Conservation (phyloP, 1,284 basidiomycete species). For the Leccinum insolens region DNA sequence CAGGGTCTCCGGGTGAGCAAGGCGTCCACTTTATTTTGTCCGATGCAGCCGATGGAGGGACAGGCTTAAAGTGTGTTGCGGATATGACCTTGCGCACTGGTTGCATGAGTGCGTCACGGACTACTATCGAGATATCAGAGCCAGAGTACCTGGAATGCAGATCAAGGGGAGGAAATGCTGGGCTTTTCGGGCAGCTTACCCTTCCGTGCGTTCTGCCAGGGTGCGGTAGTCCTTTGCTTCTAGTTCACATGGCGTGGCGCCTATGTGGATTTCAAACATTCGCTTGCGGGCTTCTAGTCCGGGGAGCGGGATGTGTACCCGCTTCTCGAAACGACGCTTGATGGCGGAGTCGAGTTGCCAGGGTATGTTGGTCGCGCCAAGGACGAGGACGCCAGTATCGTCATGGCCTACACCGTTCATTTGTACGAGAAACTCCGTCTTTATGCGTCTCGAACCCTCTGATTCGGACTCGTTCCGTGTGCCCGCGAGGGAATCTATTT, state of each 20-base stretch:
- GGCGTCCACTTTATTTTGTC: slow-evolving; percentile 75
- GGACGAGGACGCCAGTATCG: slow-evolving; percentile 94
- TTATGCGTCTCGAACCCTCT: slow-evolving; percentile 94
- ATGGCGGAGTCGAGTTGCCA: slow-evolving; percentile 98
- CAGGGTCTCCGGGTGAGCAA: slow-evolving; percentile 91
- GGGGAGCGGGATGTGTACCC: slow-evolving; percentile 97
- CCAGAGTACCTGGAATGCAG: slow-evolving; percentile 74
- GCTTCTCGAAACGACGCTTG: slow-evolving; percentile 97
- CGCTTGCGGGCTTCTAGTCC: slow-evolving; percentile 90
- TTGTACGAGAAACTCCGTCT: slow-evolving; percentile 97
- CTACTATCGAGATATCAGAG: slow-evolving; percentile 94
- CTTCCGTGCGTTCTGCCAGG: slow-evolving; percentile 88
- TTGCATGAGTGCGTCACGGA: slow-evolving; percentile 98
- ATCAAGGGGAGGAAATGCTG: not conserved
- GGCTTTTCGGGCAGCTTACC: slow-evolving; percentile 44
- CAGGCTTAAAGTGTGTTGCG: slow-evolving; percentile 93
- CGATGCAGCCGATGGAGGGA: slow-evolving; percentile 38
- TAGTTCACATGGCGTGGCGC: slow-evolving; percentile 89
- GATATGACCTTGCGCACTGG: slow-evolving; percentile 95
- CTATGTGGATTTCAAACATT: slow-evolving; percentile 98
- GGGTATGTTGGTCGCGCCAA: slow-evolving; percentile 98
- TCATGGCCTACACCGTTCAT: slow-evolving; percentile 99
- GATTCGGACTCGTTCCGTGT: slow-evolving; percentile 96
- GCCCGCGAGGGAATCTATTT: slow-evolving; percentile 96
- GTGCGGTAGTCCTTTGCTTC: slow-evolving; percentile 78